Evolutionary conservation across 1,139 yeast genomes (phyloP), one percentile per base, ranked within the genome.

Genomic region (Tardiomyces depauwii): DNA sequence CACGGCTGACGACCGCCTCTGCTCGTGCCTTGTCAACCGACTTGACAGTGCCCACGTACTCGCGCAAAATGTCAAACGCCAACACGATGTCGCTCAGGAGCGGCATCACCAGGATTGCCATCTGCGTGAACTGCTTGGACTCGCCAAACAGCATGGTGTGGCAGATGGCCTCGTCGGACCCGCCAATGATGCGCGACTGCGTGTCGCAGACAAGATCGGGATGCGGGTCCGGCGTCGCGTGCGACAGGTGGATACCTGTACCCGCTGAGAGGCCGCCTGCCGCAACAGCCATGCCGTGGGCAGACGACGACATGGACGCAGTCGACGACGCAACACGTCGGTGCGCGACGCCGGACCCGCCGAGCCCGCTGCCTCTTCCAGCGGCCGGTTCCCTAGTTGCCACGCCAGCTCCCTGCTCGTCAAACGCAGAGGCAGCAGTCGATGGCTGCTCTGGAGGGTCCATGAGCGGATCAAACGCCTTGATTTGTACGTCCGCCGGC

Each of bases 101-200:
- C 0, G 96, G 95, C 42, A 86, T 62, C 12, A 80, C 70, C 40
- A 74, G 62, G 23, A 82, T 65, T 5, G 83, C 64, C 45, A 77
- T 76, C 23, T 60, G 59, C 3, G 75, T 68, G 38, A 70, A 60
- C 42, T 59, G 63, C 30, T 62, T 65, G 49, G 67, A 67, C 19
- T 63, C 66, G 27, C 68, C 39, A 63, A 85, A 85, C 7, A 86
- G 62, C 32, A 84, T 68, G 11, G 84, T 77, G 61, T 87, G 96
- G 50, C 88, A 74, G 40, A 87, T 70, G 40, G 88, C 75, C 59
- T 86, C 95, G 16, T 78, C 61, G 1, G 86, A 61, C 14, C 83
- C 83, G 25, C 71, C 68, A 11, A 70, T 54, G 45, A 74, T 68
- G 48, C 73, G 49, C 47, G 71, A 73, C 2, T 68, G 64, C 36